phyloP scores from a whole-genome alignment of 2,329 filamentous ascomycete genomes.

The Emydomyces testavorans region DNA sequence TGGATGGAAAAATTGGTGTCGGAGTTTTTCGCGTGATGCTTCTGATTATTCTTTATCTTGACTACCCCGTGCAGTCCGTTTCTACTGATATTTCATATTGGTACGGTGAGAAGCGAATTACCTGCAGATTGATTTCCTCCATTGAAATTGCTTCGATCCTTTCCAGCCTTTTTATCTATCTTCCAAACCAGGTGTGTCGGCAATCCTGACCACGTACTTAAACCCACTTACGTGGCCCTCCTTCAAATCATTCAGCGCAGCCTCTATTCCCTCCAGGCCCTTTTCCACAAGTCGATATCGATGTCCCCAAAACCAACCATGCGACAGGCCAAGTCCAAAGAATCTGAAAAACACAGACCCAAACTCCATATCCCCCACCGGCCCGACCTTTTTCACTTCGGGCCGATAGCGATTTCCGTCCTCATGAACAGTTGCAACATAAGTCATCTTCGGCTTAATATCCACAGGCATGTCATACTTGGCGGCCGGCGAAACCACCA shows the following conservation, averaged over 20 bases:
- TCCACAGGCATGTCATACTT: constrained; percentile 30
- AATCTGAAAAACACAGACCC: constrained; percentile 37
- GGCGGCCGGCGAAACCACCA: constrained; percentile 34
- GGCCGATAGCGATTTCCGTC: constrained; percentile 16
- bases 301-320: constrained; percentile 42
- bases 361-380: constrained; percentile 32
- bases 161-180: not conserved
- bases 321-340: constrained; percentile 36
- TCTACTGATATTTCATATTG: not conserved
- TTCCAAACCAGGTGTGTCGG: constrained; percentile 33
- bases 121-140: not conserved
- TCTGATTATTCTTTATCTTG: too few species aligned
- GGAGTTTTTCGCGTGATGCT: too few species aligned
- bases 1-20: not conserved
- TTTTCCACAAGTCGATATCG: constrained; percentile 42
- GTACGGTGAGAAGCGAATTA: not conserved
- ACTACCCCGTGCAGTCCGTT: too few species aligned
- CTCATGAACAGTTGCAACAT: constrained; percentile 24
- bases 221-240: constrained; percentile 50
- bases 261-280: constrained; percentile 39
- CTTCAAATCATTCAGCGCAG: constrained; percentile 45
- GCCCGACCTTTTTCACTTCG: constrained; percentile 18
- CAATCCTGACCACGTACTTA: constrained; percentile 51
- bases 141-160: not conserved
- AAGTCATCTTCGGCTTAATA: constrained; percentile 25